Percentiles rank a stretch among this genome's conserved stretches.
Evolutionary conservation across 2,329 filamentous ascomycete species (phyloP).

Genomic region (Calonectria pauciramosa): DNA sequence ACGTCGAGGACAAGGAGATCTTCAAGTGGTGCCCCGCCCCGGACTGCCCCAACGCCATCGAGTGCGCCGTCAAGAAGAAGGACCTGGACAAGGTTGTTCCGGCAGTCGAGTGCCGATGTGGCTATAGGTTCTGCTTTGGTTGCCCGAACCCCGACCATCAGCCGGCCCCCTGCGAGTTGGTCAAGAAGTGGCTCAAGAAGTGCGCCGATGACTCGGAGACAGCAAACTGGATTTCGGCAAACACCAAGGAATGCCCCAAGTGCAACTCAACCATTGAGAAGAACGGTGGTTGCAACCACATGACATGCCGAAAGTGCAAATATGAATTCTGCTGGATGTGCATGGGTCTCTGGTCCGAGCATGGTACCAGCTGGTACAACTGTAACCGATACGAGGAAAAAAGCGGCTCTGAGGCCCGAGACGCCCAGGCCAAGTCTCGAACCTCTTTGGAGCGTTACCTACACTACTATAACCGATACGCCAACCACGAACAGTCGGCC

Average conservation of each 20-base stretch:
- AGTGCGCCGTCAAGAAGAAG: slow-evolving; percentile 89
- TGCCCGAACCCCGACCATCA: slow-evolving; percentile 93
- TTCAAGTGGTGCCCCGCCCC: slow-evolving; percentile 98
- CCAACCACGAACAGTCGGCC: slow-evolving; percentile 98
- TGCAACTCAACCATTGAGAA: slow-evolving; percentile 99
- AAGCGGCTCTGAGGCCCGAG: slow-evolving; percentile 89
- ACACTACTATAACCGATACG: slow-evolving; percentile 99
- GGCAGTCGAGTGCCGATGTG: slow-evolving; percentile 88
- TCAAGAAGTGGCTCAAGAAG: slow-evolving; percentile 97
- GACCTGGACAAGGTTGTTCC: slow-evolving; percentile 89
- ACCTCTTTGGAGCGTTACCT: slow-evolving; percentile 95
- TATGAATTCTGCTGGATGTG: slow-evolving; percentile 99
- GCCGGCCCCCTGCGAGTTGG: slow-evolving; percentile 89
- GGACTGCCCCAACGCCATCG: slow-evolving; percentile 94
- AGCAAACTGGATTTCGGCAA: slow-evolving; percentile 99
- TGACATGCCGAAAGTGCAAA: slow-evolving; percentile 96
- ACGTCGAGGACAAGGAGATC: slow-evolving; percentile 95
- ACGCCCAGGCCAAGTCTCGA: slow-evolving; percentile 91
- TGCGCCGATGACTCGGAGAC: slow-evolving; percentile 99
- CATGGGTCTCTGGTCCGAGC: slow-evolving; percentile 98
- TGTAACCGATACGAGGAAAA: slow-evolving; percentile 98
- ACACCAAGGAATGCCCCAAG: slow-evolving; percentile 97
- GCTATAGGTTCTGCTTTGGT: slow-evolving; percentile 94
- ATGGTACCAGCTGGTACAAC: slow-evolving; percentile 99
- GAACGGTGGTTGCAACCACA: slow-evolving; percentile 98